Conservation (phyloP, 495 filamentous ascomycete genomes). For the Hypoxylon cercidicola region DNA sequence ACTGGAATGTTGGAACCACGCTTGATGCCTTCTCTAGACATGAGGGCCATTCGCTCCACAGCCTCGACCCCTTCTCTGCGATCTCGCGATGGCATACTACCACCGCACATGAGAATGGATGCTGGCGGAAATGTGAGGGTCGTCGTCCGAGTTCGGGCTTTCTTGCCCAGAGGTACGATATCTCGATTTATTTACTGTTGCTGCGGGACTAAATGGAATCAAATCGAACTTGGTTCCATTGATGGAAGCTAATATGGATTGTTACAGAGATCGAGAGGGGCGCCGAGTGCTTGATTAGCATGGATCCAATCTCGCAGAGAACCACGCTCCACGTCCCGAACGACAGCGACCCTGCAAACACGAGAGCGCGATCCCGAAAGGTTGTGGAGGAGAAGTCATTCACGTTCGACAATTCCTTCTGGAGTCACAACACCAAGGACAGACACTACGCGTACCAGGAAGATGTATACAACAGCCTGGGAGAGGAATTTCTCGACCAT, state of each 20-base stretch:
- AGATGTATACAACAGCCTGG: slow-evolving; percentile 92
- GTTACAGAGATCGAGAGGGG: slow-evolving; percentile 78
- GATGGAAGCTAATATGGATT: slow-evolving; percentile 6
- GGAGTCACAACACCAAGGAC: slow-evolving; percentile 83
- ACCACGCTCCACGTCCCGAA: slow-evolving; percentile 81
- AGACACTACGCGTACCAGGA: slow-evolving; percentile 73
- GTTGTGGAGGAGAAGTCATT: slow-evolving; percentile 88
- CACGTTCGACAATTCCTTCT: slow-evolving; percentile 97
- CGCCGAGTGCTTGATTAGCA: slow-evolving; percentile 85
- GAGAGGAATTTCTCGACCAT: slow-evolving; percentile 97
- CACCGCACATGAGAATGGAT: slow-evolving; percentile 59
- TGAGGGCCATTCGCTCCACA: slow-evolving; percentile 61
- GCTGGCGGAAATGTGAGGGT: slow-evolving; percentile 90
- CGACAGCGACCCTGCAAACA: slow-evolving; percentile 70
- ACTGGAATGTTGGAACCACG: slow-evolving; percentile 58
- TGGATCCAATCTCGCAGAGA: slow-evolving; percentile 85
- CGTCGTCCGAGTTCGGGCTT: slow-evolving; percentile 90
- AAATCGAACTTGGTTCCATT: not conserved
- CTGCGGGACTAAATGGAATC: too few species aligned
- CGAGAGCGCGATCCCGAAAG: slow-evolving; percentile 75
- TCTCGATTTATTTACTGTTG: slow-evolving; percentile 10
- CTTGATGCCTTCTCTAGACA: slow-evolving; percentile 56
- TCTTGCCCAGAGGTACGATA: slow-evolving; percentile 82
- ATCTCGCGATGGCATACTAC: slow-evolving; percentile 71
- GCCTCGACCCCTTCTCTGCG: slow-evolving; percentile 78